Base-by-base conservation (phyloP, 73 alveolate species). In the Uronychia setigera region DNA sequence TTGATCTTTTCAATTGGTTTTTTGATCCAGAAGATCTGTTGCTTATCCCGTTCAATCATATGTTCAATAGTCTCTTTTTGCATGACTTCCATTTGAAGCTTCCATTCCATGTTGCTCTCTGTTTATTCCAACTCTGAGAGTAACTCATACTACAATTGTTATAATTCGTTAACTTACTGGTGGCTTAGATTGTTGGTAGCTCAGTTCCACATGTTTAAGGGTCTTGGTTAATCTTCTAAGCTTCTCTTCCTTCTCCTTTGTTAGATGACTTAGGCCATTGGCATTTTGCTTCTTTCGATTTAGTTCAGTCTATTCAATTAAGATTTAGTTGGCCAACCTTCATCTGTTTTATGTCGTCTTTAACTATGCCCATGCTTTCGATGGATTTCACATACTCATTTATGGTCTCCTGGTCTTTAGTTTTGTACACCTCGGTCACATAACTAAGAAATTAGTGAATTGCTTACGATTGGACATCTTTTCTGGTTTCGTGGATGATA, bases 371-470 rank as follows among this genome's bases (percentile, higher is more conserved):
- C 28, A 59, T 19, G 26, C 77, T 75, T 46, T 83, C 90, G n/a
- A 82, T 82, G 19, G 58, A 30, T 33, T 76, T 75, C 26, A 83
- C 84, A 83, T 83, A 83, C 79, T 83, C 78, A 74, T 83, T 83
- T 31, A 83, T 83, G 29, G 79, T 76, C 26, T 74, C 84, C 28
- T 60, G 60, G 75, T 83, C 90, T 29, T 76, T 83, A 28, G 74
- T n/a, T 74, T 83, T 76, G 35, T 30, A 83, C 0, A 83, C 46
- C 5, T 83, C 90, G 32, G 60, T 83, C 26, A 83, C 76, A 34
- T 46, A 46, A 19, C 67, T 46, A 46, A 19, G 67, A 74, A 74
- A 59, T 74, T 32, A 75, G 78, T 60, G 29, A 74, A 34, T n/a
- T 83, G 79, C 35, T 83, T 83, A n/a, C n/a, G n/a, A n/a, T 33